These are phyloP conservation scores for Phylloporus arenicola DNA, from an alignment of 768 basidiomycete species.

Conservation along the genomic window DNA sequence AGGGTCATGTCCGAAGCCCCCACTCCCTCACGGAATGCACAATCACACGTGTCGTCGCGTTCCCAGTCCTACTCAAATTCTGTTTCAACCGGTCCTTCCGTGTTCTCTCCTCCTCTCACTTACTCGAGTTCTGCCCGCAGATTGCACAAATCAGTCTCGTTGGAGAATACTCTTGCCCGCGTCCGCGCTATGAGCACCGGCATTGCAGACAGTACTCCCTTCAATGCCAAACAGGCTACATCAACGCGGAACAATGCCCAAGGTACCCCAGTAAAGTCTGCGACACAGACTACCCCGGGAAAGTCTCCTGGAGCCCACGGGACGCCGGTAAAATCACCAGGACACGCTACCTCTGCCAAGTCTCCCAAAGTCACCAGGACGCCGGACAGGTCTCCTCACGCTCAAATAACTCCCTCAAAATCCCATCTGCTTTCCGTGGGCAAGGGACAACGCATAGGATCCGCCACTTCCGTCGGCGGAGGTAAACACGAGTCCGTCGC, in stretches of 20 bases:
- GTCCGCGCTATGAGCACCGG: slow-evolving; percentile 17
- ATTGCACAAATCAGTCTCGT: slow-evolving; percentile 26
- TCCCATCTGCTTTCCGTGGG: slow-evolving; percentile 12
- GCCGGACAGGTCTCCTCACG: slow-evolving; percentile 17
- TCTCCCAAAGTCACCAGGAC: slow-evolving; percentile 20
- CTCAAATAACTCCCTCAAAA: slow-evolving; percentile 19
- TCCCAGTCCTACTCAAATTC: slow-evolving; percentile 25
- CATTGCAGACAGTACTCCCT: slow-evolving; percentile 1
- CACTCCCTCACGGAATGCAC: slow-evolving; percentile 24
- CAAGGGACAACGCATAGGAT: slow-evolving; percentile 18
- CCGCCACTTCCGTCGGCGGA: slow-evolving; percentile 17
- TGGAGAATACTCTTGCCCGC: slow-evolving; percentile 10
- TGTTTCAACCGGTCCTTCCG: slow-evolving; percentile 17
- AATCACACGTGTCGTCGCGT: slow-evolving; percentile 16
- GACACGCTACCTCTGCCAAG: slow-evolving; percentile 19
- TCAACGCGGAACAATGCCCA: slow-evolving; percentile 10
- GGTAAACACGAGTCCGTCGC: slow-evolving; percentile 13
- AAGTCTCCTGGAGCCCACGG: slow-evolving; percentile 11
- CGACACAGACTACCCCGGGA: slow-evolving; percentile 15
- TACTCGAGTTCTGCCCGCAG: slow-evolving; percentile 36
- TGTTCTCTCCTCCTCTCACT: slow-evolving; percentile 33
- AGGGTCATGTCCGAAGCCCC: slow-evolving; percentile 42
- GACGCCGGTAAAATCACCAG: slow-evolving; percentile 20
- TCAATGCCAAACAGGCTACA: slow-evolving; percentile 10
- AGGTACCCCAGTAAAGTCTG: slow-evolving; percentile 14